A percentile compares a stretch with the other conserved stretches of the same genome.
These are phyloP conservation scores for Trypanosoma melophagium DNA, from an alignment of 208 protist species.

Conservation along the genomic window DNA sequence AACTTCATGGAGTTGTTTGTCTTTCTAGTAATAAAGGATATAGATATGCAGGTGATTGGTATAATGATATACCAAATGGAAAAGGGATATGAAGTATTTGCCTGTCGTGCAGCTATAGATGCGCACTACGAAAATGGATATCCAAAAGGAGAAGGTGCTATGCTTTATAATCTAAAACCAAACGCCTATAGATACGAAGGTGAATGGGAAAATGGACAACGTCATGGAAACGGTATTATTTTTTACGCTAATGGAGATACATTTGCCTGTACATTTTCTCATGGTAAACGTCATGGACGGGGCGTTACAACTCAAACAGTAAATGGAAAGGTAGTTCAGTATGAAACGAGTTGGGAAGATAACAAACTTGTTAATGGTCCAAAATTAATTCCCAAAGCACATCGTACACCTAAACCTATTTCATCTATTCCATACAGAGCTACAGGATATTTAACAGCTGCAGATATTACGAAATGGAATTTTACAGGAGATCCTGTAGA, in stretches of 20 bases:
- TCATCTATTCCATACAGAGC: constrained; percentile 23
- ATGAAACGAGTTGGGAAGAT: constrained; percentile 27
- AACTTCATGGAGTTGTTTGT: constrained; percentile 81
- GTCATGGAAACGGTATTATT: constrained; percentile 82
- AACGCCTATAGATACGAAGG: constrained; percentile 90
- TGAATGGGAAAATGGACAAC: constrained; percentile 72
- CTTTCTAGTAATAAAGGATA: constrained; percentile 85
- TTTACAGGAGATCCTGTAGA: constrained; percentile 22
- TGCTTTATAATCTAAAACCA: constrained; percentile 36
- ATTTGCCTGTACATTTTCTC: constrained; percentile 79
- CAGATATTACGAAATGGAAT: constrained; percentile 39
- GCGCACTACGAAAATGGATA: constrained; percentile 29
- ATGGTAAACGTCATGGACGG: constrained; percentile 84
- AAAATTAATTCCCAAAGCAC: constrained; percentile 16
- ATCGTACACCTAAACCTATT: constrained; percentile 23
- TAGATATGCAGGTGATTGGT: constrained; percentile 82
- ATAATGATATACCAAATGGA: constrained; percentile 73
- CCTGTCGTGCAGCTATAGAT: constrained; percentile 23
- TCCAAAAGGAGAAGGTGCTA: constrained; percentile 33
- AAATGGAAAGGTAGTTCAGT: constrained; percentile 29
- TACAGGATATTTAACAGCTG: constrained; percentile 23
- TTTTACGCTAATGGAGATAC: constrained; percentile 80
- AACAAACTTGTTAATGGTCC: constrained; percentile 24
- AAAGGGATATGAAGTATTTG: constrained; percentile 83
- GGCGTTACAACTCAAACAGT: constrained; percentile 36